These are phyloP conservation scores for Fusarium musae DNA, from an alignment of 2,329 filamentous ascomycete species.

Conservation along the genomic window DNA sequence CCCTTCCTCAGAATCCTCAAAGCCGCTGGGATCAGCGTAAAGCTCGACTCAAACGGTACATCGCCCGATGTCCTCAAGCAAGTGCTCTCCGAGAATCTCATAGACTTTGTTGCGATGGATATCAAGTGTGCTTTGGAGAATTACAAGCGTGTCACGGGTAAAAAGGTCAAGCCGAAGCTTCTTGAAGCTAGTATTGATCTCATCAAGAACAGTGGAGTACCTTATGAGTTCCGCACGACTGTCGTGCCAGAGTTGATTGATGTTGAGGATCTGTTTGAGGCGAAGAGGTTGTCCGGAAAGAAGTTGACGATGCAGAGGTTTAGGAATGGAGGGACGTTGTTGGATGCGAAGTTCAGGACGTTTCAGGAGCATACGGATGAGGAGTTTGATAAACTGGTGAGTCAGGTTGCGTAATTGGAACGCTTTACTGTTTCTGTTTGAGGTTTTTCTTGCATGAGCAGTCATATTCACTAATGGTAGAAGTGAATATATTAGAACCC, in stretches of 20 bases:
- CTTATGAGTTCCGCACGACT: constrained; percentile 38
- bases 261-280: constrained; percentile 39
- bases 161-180: constrained; percentile 27
- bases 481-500: neutral
- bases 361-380: constrained; percentile 34
- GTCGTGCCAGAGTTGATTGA: constrained; percentile 37
- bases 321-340: constrained; percentile 18
- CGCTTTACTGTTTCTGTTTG: no score
- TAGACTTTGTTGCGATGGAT: constrained; percentile 40
- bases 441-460: no score
- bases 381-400: constrained; percentile 33
- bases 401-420: constrained; percentile 19
- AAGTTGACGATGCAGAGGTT: constrained; percentile 40
- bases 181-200: constrained; percentile 32
- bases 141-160: constrained; percentile 35
- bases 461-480: no score
- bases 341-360: constrained; percentile 5
- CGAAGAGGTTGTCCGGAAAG: constrained; percentile 34
- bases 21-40: constrained; percentile 15
- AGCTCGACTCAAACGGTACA: constrained; percentile 40
- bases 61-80: neutral
- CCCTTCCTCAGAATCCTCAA: constrained; percentile 34
- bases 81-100: constrained; percentile 18
- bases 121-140: constrained; percentile 42
- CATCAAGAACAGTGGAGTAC: constrained; percentile 34